These are phyloP conservation scores for Cercospora sojina DNA, from an alignment of 2,329 filamentous ascomycete genomes.

Conservation along the genomic window DNA sequence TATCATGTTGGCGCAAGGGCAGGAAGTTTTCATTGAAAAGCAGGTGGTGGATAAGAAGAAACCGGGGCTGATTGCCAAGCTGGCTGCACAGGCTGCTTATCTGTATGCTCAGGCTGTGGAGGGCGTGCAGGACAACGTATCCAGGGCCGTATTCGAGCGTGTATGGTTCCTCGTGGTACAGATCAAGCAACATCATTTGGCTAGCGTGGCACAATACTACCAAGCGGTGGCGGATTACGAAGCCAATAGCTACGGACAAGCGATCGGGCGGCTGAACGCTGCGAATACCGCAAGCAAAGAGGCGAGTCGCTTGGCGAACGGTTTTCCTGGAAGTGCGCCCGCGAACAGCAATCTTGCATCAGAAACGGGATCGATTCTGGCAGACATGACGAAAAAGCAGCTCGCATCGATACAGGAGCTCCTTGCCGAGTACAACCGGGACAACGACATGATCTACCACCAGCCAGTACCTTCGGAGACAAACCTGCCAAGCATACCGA, in stretches of 20 bases:
- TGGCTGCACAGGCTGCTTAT: slow-evolving; percentile 86
- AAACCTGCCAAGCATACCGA: slow-evolving; percentile 75
- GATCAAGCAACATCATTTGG: slow-evolving; percentile 78
- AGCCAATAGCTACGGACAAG: slow-evolving; percentile 78
- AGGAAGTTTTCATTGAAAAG: slow-evolving; percentile 97
- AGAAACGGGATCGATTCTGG: slow-evolving; percentile 71
- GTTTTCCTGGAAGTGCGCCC: slow-evolving; percentile 76
- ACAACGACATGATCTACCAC: slow-evolving; percentile 99
- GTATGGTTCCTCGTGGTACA: slow-evolving; percentile 84
- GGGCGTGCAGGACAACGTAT: slow-evolving; percentile 88
- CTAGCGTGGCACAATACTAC: slow-evolving; percentile 86
- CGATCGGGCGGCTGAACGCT: slow-evolving; percentile 77
- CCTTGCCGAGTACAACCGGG: slow-evolving; percentile 72
- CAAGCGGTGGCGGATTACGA: slow-evolving; percentile 91
- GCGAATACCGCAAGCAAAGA: slow-evolving; percentile 78
- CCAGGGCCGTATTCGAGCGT: slow-evolving; percentile 88
- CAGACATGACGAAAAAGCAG: slow-evolving; percentile 84
- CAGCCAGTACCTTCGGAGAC: slow-evolving; percentile 86
- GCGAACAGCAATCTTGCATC: slow-evolving; percentile 78
- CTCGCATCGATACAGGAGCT: slow-evolving; percentile 77
- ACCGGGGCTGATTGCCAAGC: slow-evolving; percentile 82
- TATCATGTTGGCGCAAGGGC: slow-evolving; percentile 90
- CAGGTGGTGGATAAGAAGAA: slow-evolving; percentile 93
- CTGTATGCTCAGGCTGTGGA: slow-evolving; percentile 86
- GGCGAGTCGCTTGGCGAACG: slow-evolving; percentile 71